These are phyloP conservation scores for Chalciporus piperatoides DNA, from an alignment of 1,284 basidiomycete species.

Conservation along the genomic window DNA sequence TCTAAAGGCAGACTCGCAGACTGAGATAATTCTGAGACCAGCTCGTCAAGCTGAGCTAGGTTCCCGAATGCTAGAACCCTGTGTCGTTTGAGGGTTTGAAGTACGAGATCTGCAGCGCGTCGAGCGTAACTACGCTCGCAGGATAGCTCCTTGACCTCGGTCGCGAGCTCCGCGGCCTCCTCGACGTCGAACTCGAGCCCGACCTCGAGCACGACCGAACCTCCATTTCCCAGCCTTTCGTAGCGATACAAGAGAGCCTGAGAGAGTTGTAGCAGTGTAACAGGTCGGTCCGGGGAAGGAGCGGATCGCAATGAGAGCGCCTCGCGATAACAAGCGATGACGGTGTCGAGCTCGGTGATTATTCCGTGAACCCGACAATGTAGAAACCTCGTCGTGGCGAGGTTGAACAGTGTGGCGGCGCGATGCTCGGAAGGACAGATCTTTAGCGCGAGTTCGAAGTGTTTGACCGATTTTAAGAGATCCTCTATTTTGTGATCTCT, in stretches of 20 bases:
- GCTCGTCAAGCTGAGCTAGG: background rate
- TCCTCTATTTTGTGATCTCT: background rate
- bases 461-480: slow-evolving; percentile 5
- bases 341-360: background rate
- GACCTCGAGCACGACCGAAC: background rate
- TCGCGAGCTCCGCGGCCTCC: background rate
- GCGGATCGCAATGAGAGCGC: slow-evolving; percentile 1
- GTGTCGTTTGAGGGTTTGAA: background rate
- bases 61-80: background rate
- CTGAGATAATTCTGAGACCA: background rate
- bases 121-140: background rate
- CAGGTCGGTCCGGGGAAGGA: slow-evolving; percentile 6
- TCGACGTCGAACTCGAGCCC: no score
- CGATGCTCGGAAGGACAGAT: slow-evolving; percentile 5
- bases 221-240: background rate
- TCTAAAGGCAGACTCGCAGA: background rate
- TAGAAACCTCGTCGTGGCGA: slow-evolving; percentile 11
- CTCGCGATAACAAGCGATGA: background rate
- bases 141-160: background rate
- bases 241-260: slow-evolving; percentile 8
- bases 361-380: background rate
- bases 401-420: slow-evolving; percentile 9
- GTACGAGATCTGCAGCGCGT: slow-evolving; percentile 4
- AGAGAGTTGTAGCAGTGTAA: slow-evolving; percentile 10
- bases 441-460: slow-evolving; percentile 4